These are phyloP conservation scores for Lipomyces orientalis DNA, from an alignment of 805 yeast genomes.

Conservation along the genomic window DNA sequence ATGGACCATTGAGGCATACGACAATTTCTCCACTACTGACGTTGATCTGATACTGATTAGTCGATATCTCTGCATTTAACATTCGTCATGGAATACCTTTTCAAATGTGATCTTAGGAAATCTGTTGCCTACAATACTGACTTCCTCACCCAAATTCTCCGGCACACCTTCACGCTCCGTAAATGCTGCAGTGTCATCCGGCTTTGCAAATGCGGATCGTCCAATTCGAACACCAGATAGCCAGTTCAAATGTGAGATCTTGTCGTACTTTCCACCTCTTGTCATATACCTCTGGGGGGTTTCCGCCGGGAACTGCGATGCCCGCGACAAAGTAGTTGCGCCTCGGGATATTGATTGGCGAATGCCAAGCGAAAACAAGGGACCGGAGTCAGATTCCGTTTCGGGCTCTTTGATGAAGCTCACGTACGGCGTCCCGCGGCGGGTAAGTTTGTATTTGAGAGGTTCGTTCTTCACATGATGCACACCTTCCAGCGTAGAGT, in stretches of 20 bases:
- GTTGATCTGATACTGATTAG: constrained; percentile 54
- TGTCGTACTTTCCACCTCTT: constrained; percentile 27
- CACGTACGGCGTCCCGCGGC: constrained; percentile 51
- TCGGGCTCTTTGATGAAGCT: constrained; percentile 62
- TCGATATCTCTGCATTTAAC: background rate
- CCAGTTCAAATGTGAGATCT: constrained; percentile 82
- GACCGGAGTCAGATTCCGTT: constrained; percentile 11
- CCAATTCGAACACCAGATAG: constrained; percentile 89
- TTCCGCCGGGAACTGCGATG: background rate
- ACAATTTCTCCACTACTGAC: constrained; percentile 83
- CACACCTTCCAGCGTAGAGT: constrained; percentile 51
- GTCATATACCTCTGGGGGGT: constrained; percentile 31
- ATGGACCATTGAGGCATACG: constrained; percentile 80
- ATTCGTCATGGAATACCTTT: constrained; percentile 43
- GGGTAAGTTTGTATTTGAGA: constrained; percentile 49
- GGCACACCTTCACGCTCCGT: constrained; percentile 43
- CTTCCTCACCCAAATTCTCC: constrained; percentile 87
- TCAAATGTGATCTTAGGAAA: constrained; percentile 88
- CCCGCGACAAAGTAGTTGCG: background rate
- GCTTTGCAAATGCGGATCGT: constrained; percentile 49
- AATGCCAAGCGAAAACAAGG: background rate
- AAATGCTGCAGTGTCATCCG: constrained; percentile 37
- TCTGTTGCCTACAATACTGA: constrained; percentile 82
- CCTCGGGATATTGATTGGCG: background rate
- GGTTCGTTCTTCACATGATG: constrained; percentile 49